Conservation (phyloP, 2,329 filamentous ascomycete genomes). For the Trichoderma sp. region DNA sequence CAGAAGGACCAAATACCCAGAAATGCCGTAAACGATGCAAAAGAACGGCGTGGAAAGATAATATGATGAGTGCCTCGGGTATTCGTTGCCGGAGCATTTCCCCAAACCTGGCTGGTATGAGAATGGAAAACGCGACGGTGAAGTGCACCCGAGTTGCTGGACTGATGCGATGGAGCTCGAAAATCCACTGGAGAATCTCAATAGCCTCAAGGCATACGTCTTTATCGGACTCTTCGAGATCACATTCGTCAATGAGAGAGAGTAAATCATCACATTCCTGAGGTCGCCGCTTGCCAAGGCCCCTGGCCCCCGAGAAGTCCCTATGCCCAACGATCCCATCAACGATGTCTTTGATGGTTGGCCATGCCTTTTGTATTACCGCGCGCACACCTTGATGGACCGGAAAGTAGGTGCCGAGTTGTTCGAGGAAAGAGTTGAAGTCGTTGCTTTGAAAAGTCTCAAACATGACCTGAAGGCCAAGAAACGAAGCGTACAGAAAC, state of each 20-base stretch:
- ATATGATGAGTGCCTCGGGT: constrained; percentile 39
- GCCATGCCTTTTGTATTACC: constrained; percentile 31
- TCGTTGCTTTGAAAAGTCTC: constrained; percentile 36
- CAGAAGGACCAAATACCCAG: constrained; percentile 33
- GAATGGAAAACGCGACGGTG: constrained; percentile 21
- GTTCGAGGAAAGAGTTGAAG: constrained; percentile 31
- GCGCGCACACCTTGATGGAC: constrained; percentile 37
- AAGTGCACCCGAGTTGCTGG: constrained; percentile 11
- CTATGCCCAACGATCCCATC: neutral
- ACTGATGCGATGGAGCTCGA: constrained; percentile 14
- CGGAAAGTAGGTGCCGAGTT: constrained; percentile 32
- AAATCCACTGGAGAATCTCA: constrained; percentile 19
- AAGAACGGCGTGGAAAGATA: constrained; percentile 44
- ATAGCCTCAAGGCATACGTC: constrained; percentile 21
- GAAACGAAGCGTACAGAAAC: constrained; percentile 36
- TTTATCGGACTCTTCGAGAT: neutral
- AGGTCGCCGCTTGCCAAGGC: neutral
- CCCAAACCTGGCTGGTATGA: constrained; percentile 31
- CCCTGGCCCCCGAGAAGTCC: neutral
- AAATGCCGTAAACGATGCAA: constrained; percentile 35
- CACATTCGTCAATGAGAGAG: neutral
- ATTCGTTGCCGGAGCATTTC: constrained; percentile 33
- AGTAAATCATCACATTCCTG: neutral
- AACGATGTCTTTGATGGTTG: neutral
- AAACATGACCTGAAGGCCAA: constrained; percentile 43